Evolutionary conservation across 2,329 filamentous ascomycete species (phyloP), one percentile per base, ranked within the genome.

Genomic region (Microcera coccophila): DNA sequence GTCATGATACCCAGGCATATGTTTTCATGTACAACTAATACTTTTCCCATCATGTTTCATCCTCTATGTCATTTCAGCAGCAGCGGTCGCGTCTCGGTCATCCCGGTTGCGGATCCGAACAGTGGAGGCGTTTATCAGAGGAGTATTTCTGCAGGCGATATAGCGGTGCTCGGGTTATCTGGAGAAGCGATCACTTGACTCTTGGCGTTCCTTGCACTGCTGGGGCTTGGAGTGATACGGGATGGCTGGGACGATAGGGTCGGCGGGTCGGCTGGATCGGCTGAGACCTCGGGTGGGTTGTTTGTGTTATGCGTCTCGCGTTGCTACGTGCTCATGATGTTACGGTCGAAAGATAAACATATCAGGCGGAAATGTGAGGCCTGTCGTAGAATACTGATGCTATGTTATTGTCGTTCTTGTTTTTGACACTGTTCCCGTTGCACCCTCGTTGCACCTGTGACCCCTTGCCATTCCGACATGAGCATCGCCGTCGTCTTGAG

Each of bases 1-100:
- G 52, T 53, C 53, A 60, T 59, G 60, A 64, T 65, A 63, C 59
- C 59, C 59, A 45, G 50, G 52, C 45, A 50, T 57, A 47, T 48
- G 51, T 38, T 49, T 39, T 41, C 42, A 39, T 60, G 52, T 58
- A 56, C 38, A 53, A 45, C 49, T 39, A 21, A 37, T 39, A 36
- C 33, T 45, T 16, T 44, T 47, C 36, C 38, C 38, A 22, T n/a
- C 28, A 20, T 38, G 29, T 31, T 14, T 16, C 39, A 9, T 26
- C 20, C 20, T 18, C 42, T 47, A 38, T 44, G 41, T 28, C 21
- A 39, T 21, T 36, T 35, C 34, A 16, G 16, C 37, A 10, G 26
- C 36, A 14, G 11, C 12, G 14, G 24, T 32, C 11, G 33, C 33
- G 9, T 9, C 33, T 5, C 31, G 8, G 9, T 11, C 10, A 19